Base-by-base conservation (phyloP, 202 grass and related monocot genomes). In the Tripidium arundinaceum region DNA sequence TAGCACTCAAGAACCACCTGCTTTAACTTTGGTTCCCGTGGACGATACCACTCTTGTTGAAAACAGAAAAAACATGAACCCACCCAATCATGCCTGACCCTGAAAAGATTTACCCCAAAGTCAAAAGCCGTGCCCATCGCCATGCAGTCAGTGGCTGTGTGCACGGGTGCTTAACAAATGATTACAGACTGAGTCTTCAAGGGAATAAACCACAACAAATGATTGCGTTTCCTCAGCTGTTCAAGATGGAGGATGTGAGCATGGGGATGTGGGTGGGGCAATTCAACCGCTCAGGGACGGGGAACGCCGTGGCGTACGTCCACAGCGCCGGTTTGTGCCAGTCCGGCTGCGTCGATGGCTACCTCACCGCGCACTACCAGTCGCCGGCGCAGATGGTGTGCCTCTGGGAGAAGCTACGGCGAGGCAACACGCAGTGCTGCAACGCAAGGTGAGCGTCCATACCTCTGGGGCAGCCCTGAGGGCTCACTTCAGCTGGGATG, bases 211-310 rank as follows among this genome's bases (percentile, higher is more conserved):
- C 2, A 62, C 26, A 16, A 7, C 26, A 28, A 62, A 28, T 62
- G 59, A 66, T 84, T 79, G 52, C 79, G 11, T 78, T 26, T 78
- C 8, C n/a, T 59, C 84, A 94, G 92, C 52, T 94, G 75, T 94
- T 94, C 85, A 94, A 94, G 85, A 87, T 91, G 89, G 89, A 94
- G 86, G 92, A 91, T 50, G 92, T 91, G 86, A 94, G 92, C 86
- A 89, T 94, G 82, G 92, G 92, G 40, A 89, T 91, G 86, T 94
- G 92, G 92, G 86, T 91, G 19, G 84, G 85, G 71, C 81, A 81
- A 55, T 87, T 94, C 76, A 60, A 89, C 52, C 28, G 8, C 55
- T 65, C 86, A 0, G 73, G 18, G 83, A 62, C 79, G 2, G 77
- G 33, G 86, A 80, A 45, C 58, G 11, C 78, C n/a, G 89, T 91